A percentile compares a stretch with the other conserved stretches of the same genome.
These are phyloP conservation scores for Populus ilicifolia DNA, from an alignment of 345 rosid species.

Conservation along the genomic window DNA sequence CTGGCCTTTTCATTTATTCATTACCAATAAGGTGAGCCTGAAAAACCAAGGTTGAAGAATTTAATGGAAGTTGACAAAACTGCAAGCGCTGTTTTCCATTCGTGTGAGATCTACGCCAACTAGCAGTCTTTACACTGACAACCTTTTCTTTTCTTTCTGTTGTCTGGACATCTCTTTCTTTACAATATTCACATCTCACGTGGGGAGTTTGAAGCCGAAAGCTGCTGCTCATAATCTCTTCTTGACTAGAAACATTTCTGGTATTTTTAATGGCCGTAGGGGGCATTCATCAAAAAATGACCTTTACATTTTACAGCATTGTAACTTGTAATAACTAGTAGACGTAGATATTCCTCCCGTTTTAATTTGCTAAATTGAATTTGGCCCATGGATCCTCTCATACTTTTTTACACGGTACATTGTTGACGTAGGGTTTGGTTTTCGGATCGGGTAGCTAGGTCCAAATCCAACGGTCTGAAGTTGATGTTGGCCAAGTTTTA, in stretches of 20 bases:
- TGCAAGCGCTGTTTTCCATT: not conserved
- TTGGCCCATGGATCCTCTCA: no score
- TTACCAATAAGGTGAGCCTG: not conserved
- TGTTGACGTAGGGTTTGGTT: not conserved
- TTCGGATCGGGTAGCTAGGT: not conserved
- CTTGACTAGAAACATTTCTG: not conserved
- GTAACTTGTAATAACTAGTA: not conserved
- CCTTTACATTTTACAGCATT: not conserved
- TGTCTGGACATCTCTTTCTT: not conserved
- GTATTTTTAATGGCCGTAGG: not conserved
- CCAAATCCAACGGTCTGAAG: slow-evolving; percentile 9
- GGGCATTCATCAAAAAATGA: not conserved
- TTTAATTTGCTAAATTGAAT: no score
- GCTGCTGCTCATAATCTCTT: not conserved
- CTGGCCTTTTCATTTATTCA: not conserved
- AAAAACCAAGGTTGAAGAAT: not conserved
- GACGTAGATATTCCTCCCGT: not conserved
- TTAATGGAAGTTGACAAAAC: slow-evolving; percentile 5
- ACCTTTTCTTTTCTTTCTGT: not conserved
- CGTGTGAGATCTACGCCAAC: not conserved
- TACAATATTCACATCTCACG: not conserved
- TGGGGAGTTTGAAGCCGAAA: not conserved
- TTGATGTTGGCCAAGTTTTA: not conserved
- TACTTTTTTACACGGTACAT: not conserved
- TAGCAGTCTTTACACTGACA: not conserved